Conservation (phyloP, 2,329 filamentous ascomycete species). For the Botrytis porri region DNA sequence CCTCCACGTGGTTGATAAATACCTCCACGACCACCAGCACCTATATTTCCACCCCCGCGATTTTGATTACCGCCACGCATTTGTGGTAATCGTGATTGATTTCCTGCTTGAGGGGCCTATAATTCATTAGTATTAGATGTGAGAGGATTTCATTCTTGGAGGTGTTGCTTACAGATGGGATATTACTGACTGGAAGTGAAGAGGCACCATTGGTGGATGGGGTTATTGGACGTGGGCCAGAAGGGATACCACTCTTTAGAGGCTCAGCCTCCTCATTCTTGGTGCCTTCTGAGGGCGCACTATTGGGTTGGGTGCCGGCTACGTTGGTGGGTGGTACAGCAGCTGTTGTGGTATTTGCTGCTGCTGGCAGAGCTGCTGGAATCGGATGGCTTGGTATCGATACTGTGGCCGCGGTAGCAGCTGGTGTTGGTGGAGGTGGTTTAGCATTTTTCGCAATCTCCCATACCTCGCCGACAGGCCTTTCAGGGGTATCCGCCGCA, state of each 20-base stretch:
- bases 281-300: slow-evolving; percentile 20
- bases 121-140: slow-evolving; percentile 15
- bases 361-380: not conserved
- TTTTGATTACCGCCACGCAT: slow-evolving; percentile 31
- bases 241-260: slow-evolving; percentile 16
- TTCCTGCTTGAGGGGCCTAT: slow-evolving; percentile 29
- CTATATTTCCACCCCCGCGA: slow-evolving; percentile 26
- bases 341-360: not conserved
- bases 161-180: slow-evolving; percentile 32
- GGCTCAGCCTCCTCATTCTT: slow-evolving; percentile 28
- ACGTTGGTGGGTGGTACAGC: not conserved
- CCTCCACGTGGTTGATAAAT: slow-evolving; percentile 27
- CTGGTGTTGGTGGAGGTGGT: slow-evolving; percentile 38
- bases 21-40: slow-evolving; percentile 19
- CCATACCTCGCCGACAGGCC: slow-evolving; percentile 84
- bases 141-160: not conserved
- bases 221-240: slow-evolving; percentile 18
- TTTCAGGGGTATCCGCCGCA: slow-evolving; percentile 78
- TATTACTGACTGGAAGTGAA: slow-evolving; percentile 29
- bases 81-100: slow-evolving; percentile 33
- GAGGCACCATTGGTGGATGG: slow-evolving; percentile 27
- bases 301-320: slow-evolving; percentile 26
- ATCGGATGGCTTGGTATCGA: slow-evolving; percentile 5
- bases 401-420: slow-evolving; percentile 22
- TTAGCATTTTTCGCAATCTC: slow-evolving; percentile 69